Conservation (phyloP, 2,329 filamentous ascomycete genomes). For the Macroventuria anomochaeta region DNA sequence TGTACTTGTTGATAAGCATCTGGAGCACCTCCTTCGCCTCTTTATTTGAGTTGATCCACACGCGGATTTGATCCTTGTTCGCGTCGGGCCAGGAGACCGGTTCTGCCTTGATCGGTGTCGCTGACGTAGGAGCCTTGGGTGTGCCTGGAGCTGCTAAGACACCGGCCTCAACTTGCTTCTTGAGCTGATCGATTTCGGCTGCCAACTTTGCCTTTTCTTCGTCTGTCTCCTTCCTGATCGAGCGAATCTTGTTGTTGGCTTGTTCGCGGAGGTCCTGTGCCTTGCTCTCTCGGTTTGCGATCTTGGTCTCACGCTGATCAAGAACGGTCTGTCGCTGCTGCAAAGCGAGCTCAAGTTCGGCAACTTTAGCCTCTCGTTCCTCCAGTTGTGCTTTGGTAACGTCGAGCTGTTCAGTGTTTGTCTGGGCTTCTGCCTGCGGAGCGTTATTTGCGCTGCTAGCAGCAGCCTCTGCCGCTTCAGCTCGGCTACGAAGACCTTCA, state of each 20-base stretch:
- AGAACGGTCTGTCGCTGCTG: constrained; percentile 34
- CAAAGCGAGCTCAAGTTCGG: constrained; percentile 54
- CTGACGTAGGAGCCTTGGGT: constrained; percentile 5
- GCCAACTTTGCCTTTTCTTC: constrained; percentile 53
- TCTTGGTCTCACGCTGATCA: constrained; percentile 27
- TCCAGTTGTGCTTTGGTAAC: constrained; percentile 44
- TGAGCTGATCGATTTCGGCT: constrained; percentile 48
- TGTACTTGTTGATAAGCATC: constrained; percentile 15
- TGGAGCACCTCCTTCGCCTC: constrained; percentile 12
- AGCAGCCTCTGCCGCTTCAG: constrained; percentile 33
- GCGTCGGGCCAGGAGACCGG: constrained; percentile 11
- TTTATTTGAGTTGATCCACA: constrained; percentile 15
- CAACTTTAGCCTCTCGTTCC: constrained; percentile 35
- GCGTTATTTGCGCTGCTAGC: constrained; percentile 10
- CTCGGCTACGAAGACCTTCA: constrained; percentile 52
- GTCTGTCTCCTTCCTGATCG: constrained; percentile 37
- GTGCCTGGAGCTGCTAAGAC: constrained; percentile 2
- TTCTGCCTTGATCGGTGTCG: constrained; percentile 16
- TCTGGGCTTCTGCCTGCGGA: constrained; percentile 50
- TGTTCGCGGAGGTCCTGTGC: constrained; percentile 54
- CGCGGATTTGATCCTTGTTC: constrained; percentile 12
- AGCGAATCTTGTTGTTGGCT: constrained; percentile 71
- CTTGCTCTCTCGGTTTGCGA: constrained; percentile 33
- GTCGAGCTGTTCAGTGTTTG: constrained; percentile 55
- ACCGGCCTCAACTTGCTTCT: constrained; percentile 19